Evolutionary conservation across 2,329 filamentous ascomycete genomes (phyloP), one percentile per base, ranked within the genome.

Genomic region (Neonectria coccinea): DNA sequence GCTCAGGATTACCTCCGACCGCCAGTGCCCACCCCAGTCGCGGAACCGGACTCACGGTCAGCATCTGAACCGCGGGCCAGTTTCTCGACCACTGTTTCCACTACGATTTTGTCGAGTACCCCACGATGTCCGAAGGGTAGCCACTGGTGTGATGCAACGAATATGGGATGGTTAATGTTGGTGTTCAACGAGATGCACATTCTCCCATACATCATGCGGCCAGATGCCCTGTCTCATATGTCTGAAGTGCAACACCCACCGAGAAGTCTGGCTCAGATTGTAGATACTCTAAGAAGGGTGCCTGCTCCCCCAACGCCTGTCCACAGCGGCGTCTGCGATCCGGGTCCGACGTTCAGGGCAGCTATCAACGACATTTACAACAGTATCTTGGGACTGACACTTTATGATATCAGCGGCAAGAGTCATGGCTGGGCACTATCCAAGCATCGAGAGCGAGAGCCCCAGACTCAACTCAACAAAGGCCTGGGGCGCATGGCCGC

Each of bases 101-200:
- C 68, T 5, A 66, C 67, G 18, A 58, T 69, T 16, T 67, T 83
- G 4, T 81, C 78, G 1, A 80, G 76, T 33, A 76, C 72, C 1
- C 79, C 84, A 3, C 79, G 85, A 36, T 87, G 85, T 60, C 83
- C 84, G 16, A 84, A 79, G 61, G 82, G 83, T 0, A 83, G 80
- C 58, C 83, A 83, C 58, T 75, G 77, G 70, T 87, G 85, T 59
- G 85, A 87, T 65, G 83, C 84, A 0, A 80, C 80, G 0, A 86
- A 85, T 57, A 76, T 87, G 0, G 85, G 85, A 3, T 87, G 84
- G 84, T 70, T 86, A 36, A 84, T 87, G 81, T 76, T 85, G n/a
- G 75, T 82, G 0, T 83, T 82, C 57, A 82, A 82, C 55, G 82
- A 86, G 66, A 75, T 86, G 56, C 78, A 79, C 45, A 73, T 86